Evolutionary conservation across 768 basidiomycete species (phyloP).

Genomic region (Tricholoma sp.): DNA sequence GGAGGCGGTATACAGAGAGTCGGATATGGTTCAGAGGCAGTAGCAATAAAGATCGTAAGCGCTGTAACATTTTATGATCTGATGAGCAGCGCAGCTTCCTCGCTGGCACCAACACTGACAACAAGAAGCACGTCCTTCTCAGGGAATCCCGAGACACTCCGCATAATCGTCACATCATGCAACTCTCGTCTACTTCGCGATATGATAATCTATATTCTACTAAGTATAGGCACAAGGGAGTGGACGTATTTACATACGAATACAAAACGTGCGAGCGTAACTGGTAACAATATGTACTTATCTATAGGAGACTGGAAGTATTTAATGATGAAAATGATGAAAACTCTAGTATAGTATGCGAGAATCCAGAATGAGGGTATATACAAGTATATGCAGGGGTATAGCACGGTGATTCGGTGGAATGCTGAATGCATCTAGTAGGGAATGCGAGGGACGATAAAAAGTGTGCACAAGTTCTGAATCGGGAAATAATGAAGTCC

Average conservation of each 20-base stretch:
- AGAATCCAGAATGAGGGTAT: neutral
- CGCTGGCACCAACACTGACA: no score
- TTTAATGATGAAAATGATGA: neutral
- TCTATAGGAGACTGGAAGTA: neutral
- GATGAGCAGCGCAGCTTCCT: no score
- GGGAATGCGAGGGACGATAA: neutral
- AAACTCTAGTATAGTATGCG: neutral
- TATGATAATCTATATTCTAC: no score
- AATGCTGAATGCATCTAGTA: neutral
- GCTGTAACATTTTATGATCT: no score
- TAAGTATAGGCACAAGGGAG: neutral
- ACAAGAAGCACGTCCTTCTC: no score
- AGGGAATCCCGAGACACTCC: no score
- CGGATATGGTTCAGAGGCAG: neutral
- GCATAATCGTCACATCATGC: no score
- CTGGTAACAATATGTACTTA: no score
- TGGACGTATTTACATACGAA: no score
- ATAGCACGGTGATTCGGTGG: neutral
- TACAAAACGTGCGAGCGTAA: no score
- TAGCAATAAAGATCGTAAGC: neutral
- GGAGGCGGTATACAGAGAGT: neutral
- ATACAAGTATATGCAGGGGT: neutral
- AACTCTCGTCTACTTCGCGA: no score
- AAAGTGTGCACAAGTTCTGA: neutral
- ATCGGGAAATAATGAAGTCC: neutral